These are phyloP conservation scores for Colletotrichum phormii DNA, from an alignment of 2,329 filamentous ascomycete genomes.

Conservation along the genomic window DNA sequence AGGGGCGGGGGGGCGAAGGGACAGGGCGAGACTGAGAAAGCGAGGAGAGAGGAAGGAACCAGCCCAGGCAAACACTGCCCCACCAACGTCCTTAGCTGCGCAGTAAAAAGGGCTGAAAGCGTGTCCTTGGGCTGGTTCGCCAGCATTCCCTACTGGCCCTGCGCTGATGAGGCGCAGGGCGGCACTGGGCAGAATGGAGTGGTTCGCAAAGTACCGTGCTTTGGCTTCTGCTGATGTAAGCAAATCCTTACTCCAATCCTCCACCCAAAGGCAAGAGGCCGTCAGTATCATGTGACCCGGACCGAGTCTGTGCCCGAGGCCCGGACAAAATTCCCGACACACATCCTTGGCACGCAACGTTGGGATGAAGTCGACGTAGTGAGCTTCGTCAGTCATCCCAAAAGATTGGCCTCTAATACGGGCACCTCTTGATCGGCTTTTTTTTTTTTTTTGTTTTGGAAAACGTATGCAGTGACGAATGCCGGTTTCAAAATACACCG, in stretches of 20 bases:
- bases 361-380: constrained; percentile 6
- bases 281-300: constrained; percentile 17
- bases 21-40: neutral
- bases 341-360: constrained; percentile 17
- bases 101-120: constrained; percentile 12
- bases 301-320: constrained; percentile 2
- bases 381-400: constrained; percentile 19
- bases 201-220: constrained; percentile 27
- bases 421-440: neutral
- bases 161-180: constrained; percentile 18
- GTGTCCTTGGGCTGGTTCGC: constrained; percentile 1
- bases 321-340: constrained; percentile 2
- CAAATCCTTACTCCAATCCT: neutral
- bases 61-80: constrained; percentile 21
- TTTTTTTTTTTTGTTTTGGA: no score
- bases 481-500: neutral
- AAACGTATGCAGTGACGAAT: constrained; percentile 14
- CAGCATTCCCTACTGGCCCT: constrained; percentile 5
- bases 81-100: constrained; percentile 23
- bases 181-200: constrained; percentile 11
- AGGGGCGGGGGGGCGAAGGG: neutral
- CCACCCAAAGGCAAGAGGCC: neutral
- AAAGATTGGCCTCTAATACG: neutral
- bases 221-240: constrained; percentile 21
- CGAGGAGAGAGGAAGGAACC: neutral